Base-by-base conservation (phyloP, 2,329 filamentous ascomycete genomes). In the Capronia americana region DNA sequence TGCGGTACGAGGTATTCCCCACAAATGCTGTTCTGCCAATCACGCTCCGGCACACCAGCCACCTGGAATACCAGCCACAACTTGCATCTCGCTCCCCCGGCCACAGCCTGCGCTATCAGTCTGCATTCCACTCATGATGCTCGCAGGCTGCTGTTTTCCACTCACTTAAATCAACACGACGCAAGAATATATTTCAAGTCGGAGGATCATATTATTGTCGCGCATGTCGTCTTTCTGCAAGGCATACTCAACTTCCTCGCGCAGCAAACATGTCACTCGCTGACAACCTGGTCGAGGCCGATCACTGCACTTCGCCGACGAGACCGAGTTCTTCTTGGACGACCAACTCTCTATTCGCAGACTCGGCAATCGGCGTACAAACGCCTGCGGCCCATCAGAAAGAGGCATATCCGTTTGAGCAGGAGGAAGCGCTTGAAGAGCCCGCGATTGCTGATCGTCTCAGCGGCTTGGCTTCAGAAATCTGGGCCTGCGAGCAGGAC, bases 351-450 rank as follows among this genome's bases (percentile, higher is more conserved):
- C 67, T 73, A 62, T 72, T 74, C 66, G 65, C 74, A 64, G 72
- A 74, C 67, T 71, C 69, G 61, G 69, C 74, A 60, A 73, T 75
- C 69, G 69, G 73, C 55, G 65, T 76, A 58, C 69, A 73, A 34
- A 66, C 66, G 26, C 70, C 70, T 17, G 65, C 54, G 17, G 46
- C 55, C 17, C 28, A 55, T 17, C 67, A 71, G 20, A 64, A 71
- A 63, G 46, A 64, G 5, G 28, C 26, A 38, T 34, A 46, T 17
- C n/a, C 53, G 38, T 51, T 46, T 44, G 61, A 61, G 14, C n/a
- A 48, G n/a, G 24, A 46, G n/a, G 63, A 57, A 30, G 38, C 64
- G 32, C 46, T 28, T 8, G 14, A 41, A 46, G 59, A 57, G 23
- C 28, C 48, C 28, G 59, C 55, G 4, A 34, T 69, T 26, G 63